A percentile compares a stretch with the other conserved stretches of the same genome.
These are phyloP conservation scores for Lepidium aucheri DNA, from an alignment of 345 rosid genomes.

Conservation along the genomic window DNA sequence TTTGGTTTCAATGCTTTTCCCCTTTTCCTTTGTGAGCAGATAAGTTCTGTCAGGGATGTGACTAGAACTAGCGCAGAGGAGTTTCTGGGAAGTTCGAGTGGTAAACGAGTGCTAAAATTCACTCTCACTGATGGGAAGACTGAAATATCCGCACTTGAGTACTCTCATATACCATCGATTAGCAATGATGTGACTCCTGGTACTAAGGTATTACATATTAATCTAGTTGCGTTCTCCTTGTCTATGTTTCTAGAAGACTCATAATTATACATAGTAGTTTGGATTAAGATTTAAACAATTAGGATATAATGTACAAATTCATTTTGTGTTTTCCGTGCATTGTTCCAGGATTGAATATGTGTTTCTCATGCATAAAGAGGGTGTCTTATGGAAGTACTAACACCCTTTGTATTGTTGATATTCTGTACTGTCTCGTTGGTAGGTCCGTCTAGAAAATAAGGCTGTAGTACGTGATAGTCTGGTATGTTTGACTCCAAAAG, in stretches of 20 bases:
- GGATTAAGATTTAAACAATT: not conserved
- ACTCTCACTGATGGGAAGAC: conserved; percentile 62
- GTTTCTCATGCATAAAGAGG: not conserved
- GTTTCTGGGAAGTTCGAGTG: conserved; percentile 38
- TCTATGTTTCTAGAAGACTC: not conserved
- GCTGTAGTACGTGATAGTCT: conserved; percentile 51
- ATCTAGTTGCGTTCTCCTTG: not conserved
- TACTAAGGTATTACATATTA: conserved; percentile 52
- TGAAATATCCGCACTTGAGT: conserved; percentile 72
- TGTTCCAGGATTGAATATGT: not conserved
- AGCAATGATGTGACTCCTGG: conserved; percentile 64
- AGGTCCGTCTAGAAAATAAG: conserved; percentile 81
- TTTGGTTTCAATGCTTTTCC: not conserved
- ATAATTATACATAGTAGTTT: not conserved
- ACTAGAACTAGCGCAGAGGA: conserved; percentile 58
- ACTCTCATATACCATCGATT: conserved; percentile 46
- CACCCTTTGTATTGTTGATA: not conserved
- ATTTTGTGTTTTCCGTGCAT: not conserved
- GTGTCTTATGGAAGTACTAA: not conserved
- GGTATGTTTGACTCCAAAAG: conserved; percentile 59
- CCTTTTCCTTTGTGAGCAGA: conserved; percentile 28
- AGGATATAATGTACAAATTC: not conserved
- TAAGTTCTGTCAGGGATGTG: conserved; percentile 63
- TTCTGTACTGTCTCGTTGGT: conserved; percentile 13
- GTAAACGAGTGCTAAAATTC: conserved; percentile 51